Percentiles rank a stretch among this genome's conserved stretches.
These are phyloP conservation scores for Podila minutissima DNA, from an alignment of 192 early-diverging fungal species.

Conservation along the genomic window DNA sequence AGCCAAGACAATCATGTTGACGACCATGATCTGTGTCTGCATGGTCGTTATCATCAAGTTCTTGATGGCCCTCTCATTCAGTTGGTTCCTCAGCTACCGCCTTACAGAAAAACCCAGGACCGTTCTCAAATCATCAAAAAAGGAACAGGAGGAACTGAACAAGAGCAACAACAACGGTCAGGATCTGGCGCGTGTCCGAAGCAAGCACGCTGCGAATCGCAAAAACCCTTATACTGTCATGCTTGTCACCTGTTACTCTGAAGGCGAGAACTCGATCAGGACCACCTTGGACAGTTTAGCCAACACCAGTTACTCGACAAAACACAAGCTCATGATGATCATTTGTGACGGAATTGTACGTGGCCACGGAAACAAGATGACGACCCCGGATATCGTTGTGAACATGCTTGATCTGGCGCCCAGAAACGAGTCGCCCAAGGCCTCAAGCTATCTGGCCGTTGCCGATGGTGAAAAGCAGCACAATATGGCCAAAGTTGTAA, in stretches of 20 bases:
- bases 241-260: slow-evolving; percentile 94
- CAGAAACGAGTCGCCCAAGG: slow-evolving; percentile 73
- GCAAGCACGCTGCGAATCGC: slow-evolving; percentile 19
- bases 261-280: slow-evolving; percentile 82
- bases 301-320: slow-evolving; percentile 80
- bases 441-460: slow-evolving; percentile 81
- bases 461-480: slow-evolving; percentile 85
- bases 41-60: slow-evolving; percentile 54
- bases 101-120: slow-evolving; percentile 41
- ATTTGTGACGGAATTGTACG: slow-evolving; percentile 93
- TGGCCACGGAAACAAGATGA: slow-evolving; percentile 77
- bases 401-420: slow-evolving; percentile 81
- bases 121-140: slow-evolving; percentile 8
- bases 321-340: slow-evolving; percentile 86
- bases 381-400: slow-evolving; percentile 83
- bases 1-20: slow-evolving; percentile 31
- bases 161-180: slow-evolving; percentile 16
- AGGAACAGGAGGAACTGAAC: slow-evolving; percentile 9
- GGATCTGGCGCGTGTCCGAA: slow-evolving; percentile 32
- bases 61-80: slow-evolving; percentile 51
- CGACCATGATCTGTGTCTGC: slow-evolving; percentile 46
- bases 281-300: slow-evolving; percentile 90
- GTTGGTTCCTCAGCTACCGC: slow-evolving; percentile 54
- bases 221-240: slow-evolving; percentile 76
- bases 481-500: slow-evolving; percentile 84